Base-by-base conservation (phyloP, 495 filamentous ascomycete species). In the Halenospora varia region DNA sequence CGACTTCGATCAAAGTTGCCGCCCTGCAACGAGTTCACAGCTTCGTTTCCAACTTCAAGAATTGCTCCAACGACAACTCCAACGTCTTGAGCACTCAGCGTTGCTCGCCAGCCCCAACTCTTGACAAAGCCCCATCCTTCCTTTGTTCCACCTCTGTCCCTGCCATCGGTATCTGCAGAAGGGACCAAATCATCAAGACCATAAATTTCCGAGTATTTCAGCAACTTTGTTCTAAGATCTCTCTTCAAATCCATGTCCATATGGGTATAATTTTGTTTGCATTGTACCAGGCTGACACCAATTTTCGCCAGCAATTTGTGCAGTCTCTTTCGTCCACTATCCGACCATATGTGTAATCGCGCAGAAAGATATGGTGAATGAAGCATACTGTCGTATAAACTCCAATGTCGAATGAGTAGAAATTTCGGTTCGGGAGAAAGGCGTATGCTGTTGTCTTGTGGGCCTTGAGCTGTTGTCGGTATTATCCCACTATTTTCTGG, bases 161-260 rank as follows among this genome's bases (percentile, higher is more conserved):
- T 74, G 25, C 83, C 81, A 61, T 82, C 78, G 13, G 79, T 83
- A 56, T 81, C 79, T 48, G 79, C 79, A 25, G 78, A 73, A 2
- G 92, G 93, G 2, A 97, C 92, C 48, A 98, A 80, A 19, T 90
- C 95, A 64, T 97, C 91, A 10, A 98, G 78, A 25, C 92, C 91
- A 70, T 97, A 97, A 57, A 92, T 73, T 1, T 90, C 88, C 0
- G 91, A 91, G 63, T 96, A 96, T 59, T 90, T 92, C 39, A 96
- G 78, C 1, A 98, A 76, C 46, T 93, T 87, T 49, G 86, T 79
- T n/a, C 92, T 85, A 20, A 98, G 74, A 11, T 88, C 88, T 20
- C 89, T 85, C 72, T 98, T 98, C 39, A 98, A 74, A 66, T 94
- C 85, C 88, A 97, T 93, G 68, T 98, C 95, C 91, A 98, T 96